A percentile compares a stretch with the other conserved stretches of the same genome.
phyloP scores from a whole-genome alignment of 202 grass and related monocot species.

The Musa balbisiana region DNA sequence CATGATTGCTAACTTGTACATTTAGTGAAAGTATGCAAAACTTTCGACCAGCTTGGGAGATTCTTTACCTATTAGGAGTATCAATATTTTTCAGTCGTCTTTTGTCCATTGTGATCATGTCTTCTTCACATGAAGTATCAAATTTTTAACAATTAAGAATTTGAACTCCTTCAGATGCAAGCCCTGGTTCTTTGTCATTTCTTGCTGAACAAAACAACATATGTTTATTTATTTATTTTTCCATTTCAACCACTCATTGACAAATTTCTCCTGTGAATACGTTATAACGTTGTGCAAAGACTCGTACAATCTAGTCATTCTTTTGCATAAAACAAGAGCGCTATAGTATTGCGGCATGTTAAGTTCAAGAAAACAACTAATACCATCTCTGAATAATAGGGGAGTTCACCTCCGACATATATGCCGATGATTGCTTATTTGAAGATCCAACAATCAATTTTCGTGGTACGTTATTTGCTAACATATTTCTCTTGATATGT shows the following conservation, averaged over 20 bases:
- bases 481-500: not conserved
- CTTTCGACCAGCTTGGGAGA: not conserved
- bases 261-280: not conserved
- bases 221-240: too few relatives aligned
- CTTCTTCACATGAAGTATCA: too few relatives aligned
- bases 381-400: conserved; percentile 29
- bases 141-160: not conserved
- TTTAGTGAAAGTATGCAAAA: not conserved
- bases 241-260: not conserved
- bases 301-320: not conserved
- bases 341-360: not conserved
- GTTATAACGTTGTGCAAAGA: not conserved
- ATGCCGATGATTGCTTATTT: conserved; percentile 71
- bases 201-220: too few relatives aligned
- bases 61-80: not conserved
- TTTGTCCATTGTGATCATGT: too few relatives aligned
- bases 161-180: not conserved
- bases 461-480: conserved; percentile 30
- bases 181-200: not conserved
- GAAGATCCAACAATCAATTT: conserved; percentile 93
- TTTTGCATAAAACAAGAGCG: not conserved
- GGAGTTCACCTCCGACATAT: conserved; percentile 56
- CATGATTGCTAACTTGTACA: not conserved
- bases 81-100: too few relatives aligned
- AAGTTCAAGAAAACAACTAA: not conserved